Base-by-base conservation (phyloP, 176 grass and related monocot species). In the Ananas comosus region DNA sequence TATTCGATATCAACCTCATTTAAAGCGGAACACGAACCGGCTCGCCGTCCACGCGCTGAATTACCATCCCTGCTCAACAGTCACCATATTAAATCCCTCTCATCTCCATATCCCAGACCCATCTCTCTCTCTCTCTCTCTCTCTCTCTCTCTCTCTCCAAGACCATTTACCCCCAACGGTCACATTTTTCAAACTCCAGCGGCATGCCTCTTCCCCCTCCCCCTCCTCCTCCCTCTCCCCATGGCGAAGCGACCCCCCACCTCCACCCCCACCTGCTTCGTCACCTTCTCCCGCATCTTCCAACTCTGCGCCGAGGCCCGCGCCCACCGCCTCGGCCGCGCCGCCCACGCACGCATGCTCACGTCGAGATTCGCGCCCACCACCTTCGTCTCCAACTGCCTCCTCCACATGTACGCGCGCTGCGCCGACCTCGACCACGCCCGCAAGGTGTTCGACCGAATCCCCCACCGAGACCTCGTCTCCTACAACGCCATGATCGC, bases 401-500 rank as follows among this genome's bases (percentile, higher is more conserved):
- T 96, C 65, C 79, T 91, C 53, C 78, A 87, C 71, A 82, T 91
- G 92, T 89, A 96, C 19, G 67, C 76, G 0, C 77, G 76, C 4
- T 91, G 85, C 72, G 80, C 50, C 0, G 72, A 78, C 70, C 23
- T 85, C 0, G 54, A 75, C 1, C 50, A 53, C 17, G 88, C 92
- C 0, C 80, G 51, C 56, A 70, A 65, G 25, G 66, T 86, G 76
- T 96, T 96, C 72, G 83, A 86, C 75, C 63, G 12, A 28, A 78
- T 96, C 69, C 75, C 75, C 9, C 64, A 70, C 47, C 74, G 74
- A 65, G 85, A 96, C 53, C 77, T 74, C 3, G 72, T 91, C 64
- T 91, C 85, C 19, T 91, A 88, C 88, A 96, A 96, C 78, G 82
- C 85, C 51, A 66, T 96, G 79, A 78, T 96, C 64, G 73, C 80